phyloP scores from a whole-genome alignment of 192 early-diverging fungal genomes.

The Blastocladiella britannica region DNA sequence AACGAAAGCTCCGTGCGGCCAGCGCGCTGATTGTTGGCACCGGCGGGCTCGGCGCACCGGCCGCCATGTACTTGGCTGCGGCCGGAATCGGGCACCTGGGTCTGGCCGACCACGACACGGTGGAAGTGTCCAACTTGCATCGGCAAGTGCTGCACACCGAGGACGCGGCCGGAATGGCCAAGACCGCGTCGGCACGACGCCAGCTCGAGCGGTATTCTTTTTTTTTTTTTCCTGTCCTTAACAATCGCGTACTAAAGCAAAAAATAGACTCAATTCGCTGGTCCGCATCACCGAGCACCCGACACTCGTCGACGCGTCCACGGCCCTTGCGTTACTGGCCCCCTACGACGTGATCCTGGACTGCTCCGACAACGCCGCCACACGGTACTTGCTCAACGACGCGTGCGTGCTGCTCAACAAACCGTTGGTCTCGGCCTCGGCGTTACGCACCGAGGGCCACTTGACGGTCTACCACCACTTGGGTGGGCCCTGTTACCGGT shows the following conservation, averaged over 20 bases:
- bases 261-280: conserved; percentile 46
- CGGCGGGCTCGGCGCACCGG: conserved; percentile 85
- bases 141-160: conserved; percentile 86
- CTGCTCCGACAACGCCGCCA: conserved; percentile 84
- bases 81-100: conserved; percentile 75
- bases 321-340: conserved; percentile 50
- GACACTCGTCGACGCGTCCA: conserved; percentile 53
- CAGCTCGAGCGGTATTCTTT: conserved; percentile 24
- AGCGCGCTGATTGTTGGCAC: conserved; percentile 72
- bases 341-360: conserved; percentile 72
- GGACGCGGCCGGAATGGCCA: conserved; percentile 35
- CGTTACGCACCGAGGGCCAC: conserved; percentile 79
- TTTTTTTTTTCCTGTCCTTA: too few species aligned
- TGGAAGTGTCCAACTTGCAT: conserved; percentile 82
- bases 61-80: conserved; percentile 66
- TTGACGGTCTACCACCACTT: conserved; percentile 83
- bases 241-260: too few species aligned
- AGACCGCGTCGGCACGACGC: conserved; percentile 53
- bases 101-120: conserved; percentile 75
- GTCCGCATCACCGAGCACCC: conserved; percentile 44
- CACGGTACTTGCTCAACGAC: conserved; percentile 86
- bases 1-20: too few species aligned
- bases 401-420: conserved; percentile 64
- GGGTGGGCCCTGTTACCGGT: conserved; percentile 86
- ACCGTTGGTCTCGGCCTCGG: conserved; percentile 74